Percentiles rank a stretch among this genome's conserved stretches.
phyloP scores from a whole-genome alignment of 345 rosid genomes.

The Syzygium aromaticum region DNA sequence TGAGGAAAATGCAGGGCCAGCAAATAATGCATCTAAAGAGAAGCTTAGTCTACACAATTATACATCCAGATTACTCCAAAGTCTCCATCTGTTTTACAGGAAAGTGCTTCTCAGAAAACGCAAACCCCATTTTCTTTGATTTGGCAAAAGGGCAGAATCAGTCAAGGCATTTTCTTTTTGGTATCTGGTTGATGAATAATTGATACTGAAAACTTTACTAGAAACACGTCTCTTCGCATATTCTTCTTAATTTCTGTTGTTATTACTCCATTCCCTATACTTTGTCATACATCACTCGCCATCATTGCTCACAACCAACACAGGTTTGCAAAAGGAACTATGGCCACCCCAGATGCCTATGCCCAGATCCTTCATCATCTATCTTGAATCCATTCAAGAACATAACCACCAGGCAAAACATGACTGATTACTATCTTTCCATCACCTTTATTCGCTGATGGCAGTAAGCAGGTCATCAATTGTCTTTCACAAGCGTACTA shows the following conservation, averaged over 20 bases:
- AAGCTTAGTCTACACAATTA: neutral
- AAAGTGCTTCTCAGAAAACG: neutral
- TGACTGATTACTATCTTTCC: neutral
- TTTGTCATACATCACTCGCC: neutral
- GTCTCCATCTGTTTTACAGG: neutral
- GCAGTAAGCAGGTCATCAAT: neutral
- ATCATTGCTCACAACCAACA: neutral
- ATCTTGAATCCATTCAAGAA: neutral
- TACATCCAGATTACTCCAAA: neutral
- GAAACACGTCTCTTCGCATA: neutral
- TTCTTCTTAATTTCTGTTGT: neutral
- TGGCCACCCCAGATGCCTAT: neutral
- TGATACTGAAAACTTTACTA: neutral
- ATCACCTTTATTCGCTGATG: neutral
- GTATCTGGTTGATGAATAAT: neutral
- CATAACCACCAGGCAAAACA: neutral
- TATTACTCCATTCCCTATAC: neutral
- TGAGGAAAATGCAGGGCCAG: neutral
- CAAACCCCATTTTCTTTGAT: neutral
- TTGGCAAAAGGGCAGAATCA: neutral
- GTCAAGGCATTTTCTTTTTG: neutral
- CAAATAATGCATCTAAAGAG: neutral
- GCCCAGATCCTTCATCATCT: neutral
- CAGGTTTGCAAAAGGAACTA: neutral
- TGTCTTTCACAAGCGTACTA: neutral